Conservation (phyloP, 495 filamentous ascomycete species). For the Podospora pseudocomata region DNA sequence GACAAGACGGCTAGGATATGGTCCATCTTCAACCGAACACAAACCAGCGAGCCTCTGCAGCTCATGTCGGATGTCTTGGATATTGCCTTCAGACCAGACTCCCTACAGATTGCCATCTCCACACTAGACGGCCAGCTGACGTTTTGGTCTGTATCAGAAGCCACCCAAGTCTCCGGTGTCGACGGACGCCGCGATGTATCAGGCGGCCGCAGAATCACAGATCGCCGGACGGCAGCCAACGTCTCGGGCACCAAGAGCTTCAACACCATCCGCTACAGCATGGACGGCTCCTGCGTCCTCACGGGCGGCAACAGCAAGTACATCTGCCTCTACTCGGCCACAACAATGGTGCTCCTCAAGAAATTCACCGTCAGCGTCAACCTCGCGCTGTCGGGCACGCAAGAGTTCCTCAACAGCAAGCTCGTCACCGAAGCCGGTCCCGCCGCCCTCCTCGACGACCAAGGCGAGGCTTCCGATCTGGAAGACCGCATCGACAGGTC, state of each 20-base stretch:
- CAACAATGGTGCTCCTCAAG: conserved; percentile 82
- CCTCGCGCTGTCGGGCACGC: conserved; percentile 87
- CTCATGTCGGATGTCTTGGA: conserved; percentile 85
- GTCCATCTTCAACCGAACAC: conserved; percentile 89
- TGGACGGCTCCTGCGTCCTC: conserved; percentile 84
- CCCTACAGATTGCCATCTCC: conserved; percentile 82
- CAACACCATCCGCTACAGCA: conserved; percentile 80
- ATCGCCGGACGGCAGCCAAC: conserved; percentile 87
- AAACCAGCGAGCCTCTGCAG: conserved; percentile 90
- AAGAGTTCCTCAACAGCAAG: conserved; percentile 91
- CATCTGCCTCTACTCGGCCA: conserved; percentile 91
- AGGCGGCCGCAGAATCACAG: conserved; percentile 79
- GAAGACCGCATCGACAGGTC: conserved; percentile 77
- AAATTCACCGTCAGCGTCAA: conserved; percentile 95
- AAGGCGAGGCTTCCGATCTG: conserved; percentile 82
- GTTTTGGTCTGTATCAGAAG: conserved; percentile 91
- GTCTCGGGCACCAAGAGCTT: conserved; percentile 85
- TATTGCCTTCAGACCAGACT: conserved; percentile 85
- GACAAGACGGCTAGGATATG: conserved; percentile 91
- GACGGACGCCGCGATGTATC: conserved; percentile 91
- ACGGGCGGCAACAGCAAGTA: conserved; percentile 95
- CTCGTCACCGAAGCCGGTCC: conserved; percentile 89
- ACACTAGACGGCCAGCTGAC: conserved; percentile 90
- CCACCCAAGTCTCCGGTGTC: conserved; percentile 71
- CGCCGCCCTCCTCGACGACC: conserved; percentile 72